Conservation (phyloP, 148 eudicot species). For the Nyssa sinensis region DNA sequence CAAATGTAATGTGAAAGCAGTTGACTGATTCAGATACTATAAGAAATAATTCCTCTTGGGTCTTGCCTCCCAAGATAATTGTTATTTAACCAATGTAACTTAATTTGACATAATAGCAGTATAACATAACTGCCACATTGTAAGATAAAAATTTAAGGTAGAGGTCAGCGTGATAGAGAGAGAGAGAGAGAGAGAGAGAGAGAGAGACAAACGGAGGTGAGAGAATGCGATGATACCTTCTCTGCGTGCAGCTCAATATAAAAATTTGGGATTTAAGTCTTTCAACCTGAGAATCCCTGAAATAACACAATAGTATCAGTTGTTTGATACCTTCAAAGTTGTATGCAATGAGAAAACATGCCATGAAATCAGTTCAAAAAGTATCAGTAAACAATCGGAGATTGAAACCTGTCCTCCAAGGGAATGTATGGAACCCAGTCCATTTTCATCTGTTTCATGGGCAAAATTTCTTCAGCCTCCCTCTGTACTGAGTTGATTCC, state of each 20-base stretch:
- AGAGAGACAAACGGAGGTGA: too few species aligned
- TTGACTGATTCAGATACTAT: neutral
- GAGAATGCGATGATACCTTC: slow-evolving; percentile 51
- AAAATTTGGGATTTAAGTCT: slow-evolving; percentile 73
- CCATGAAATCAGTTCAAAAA: neutral
- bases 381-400: neutral
- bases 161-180: too few species aligned
- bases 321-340: neutral
- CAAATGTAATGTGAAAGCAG: neutral
- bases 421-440: slow-evolving; percentile 98
- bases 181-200: neutral
- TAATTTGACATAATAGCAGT: too few species aligned
- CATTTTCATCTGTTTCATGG: slow-evolving; percentile 98
- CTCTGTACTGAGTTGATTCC: slow-evolving; percentile 95
- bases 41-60: too few species aligned
- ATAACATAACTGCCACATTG: too few species aligned
- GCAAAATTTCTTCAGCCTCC: slow-evolving; percentile 90
- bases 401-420: slow-evolving; percentile 57
- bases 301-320: neutral
- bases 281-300: slow-evolving; percentile 74
- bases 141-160: too few species aligned
- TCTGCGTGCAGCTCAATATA: slow-evolving; percentile 79
- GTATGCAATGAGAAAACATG: neutral
- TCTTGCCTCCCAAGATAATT: too few species aligned
- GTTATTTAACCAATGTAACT: too few species aligned